Conservation (phyloP, 1,284 basidiomycete species). For the Ceratobasidium theobromae region DNA sequence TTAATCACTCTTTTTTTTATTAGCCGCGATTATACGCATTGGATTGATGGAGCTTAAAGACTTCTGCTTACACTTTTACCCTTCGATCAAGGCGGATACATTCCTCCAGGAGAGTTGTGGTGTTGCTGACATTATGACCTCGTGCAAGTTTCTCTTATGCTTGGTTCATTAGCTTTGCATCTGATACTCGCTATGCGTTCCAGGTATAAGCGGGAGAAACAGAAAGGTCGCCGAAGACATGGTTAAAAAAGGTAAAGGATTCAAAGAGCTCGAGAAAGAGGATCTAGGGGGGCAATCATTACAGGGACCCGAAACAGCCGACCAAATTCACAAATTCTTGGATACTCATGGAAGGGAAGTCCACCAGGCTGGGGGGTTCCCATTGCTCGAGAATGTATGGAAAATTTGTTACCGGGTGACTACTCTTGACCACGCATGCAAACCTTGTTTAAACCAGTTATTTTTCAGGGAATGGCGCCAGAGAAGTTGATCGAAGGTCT, state of each 20-base stretch:
- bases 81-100: conserved; percentile 51
- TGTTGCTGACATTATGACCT: conserved; percentile 59
- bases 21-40: conserved; percentile 55
- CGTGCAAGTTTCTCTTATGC: conserved; percentile 17
- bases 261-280: conserved; percentile 54
- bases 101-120: conserved; percentile 56
- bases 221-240: conserved; percentile 52
- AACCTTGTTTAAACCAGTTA: neutral
- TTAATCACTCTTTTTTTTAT: neutral
- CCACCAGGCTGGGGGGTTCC: conserved; percentile 45
- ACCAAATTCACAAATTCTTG: conserved; percentile 55
- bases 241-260: conserved; percentile 51
- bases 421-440: neutral
- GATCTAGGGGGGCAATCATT: conserved; percentile 59
- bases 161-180: neutral
- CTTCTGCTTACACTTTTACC: conserved; percentile 57
- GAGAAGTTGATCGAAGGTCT: conserved; percentile 18
- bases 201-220: conserved; percentile 57
- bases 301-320: conserved; percentile 52
- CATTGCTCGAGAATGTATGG: conserved; percentile 55
- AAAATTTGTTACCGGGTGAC: conserved; percentile 47
- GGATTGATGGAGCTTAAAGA: conserved; percentile 52
- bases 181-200: neutral
- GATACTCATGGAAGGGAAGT: conserved; percentile 43
- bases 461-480: neutral